Conservation (phyloP, 345 rosid genomes). For the Moringa oleifera region DNA sequence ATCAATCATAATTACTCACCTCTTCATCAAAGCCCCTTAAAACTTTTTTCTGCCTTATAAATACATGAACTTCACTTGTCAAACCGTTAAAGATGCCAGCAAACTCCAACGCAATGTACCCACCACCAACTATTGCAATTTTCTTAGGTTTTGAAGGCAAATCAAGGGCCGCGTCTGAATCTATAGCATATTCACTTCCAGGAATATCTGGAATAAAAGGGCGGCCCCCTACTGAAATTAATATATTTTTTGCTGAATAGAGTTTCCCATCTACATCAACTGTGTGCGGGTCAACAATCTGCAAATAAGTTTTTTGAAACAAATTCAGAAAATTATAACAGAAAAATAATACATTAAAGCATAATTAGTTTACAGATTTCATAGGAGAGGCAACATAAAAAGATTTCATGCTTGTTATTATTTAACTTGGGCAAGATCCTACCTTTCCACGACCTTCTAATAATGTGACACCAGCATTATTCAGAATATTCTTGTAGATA, state of each 20-base stretch:
- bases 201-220: slow-evolving; percentile 91
- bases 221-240: slow-evolving; percentile 86
- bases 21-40: slow-evolving; percentile 96
- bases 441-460: slow-evolving; percentile 99
- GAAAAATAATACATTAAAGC: neutral
- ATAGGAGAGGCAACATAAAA: neutral
- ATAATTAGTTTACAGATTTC: neutral
- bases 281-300: slow-evolving; percentile 86
- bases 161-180: slow-evolving; percentile 97
- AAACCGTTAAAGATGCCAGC: slow-evolving; percentile 89
- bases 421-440: neutral
- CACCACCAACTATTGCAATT: slow-evolving; percentile 89
- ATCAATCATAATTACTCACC: slow-evolving; percentile 29
- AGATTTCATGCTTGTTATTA: neutral
- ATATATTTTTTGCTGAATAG: slow-evolving; percentile 63
- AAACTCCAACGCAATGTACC: slow-evolving; percentile 85
- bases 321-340: slow-evolving; percentile 1
- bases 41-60: slow-evolving; percentile 88
- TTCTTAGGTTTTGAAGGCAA: slow-evolving; percentile 77
- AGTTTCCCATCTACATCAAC: slow-evolving; percentile 82
- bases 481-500: slow-evolving; percentile 72
- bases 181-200: slow-evolving; percentile 76
- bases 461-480: slow-evolving; percentile 64
- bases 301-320: slow-evolving; percentile 8
- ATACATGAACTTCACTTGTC: slow-evolving; percentile 79